These are phyloP conservation scores for Nidula microcarpa DNA, from an alignment of 768 basidiomycete genomes.

Conservation along the genomic window DNA sequence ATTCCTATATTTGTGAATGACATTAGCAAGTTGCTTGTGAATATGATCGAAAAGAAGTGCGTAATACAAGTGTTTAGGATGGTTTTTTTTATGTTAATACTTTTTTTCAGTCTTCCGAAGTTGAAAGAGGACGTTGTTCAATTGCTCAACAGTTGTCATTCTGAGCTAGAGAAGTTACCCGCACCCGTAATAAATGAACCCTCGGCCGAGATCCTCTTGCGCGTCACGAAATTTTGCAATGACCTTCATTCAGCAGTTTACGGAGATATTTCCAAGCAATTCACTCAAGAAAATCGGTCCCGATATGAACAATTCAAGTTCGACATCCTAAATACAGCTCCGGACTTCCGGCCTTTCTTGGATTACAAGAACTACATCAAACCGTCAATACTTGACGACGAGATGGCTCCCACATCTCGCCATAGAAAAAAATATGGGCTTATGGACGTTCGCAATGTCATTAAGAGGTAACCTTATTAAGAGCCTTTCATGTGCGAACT, in stretches of 20 bases:
- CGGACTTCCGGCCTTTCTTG: conserved; percentile 26
- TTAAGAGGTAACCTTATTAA: neutral
- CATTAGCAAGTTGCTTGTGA: conserved; percentile 49
- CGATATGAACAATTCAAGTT: conserved; percentile 23
- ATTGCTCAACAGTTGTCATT: conserved; percentile 29
- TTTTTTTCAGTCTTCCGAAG: conserved; percentile 38
- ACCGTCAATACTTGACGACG: too few species aligned
- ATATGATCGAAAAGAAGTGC: conserved; percentile 50
- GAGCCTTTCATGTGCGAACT: neutral
- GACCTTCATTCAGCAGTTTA: conserved; percentile 23
- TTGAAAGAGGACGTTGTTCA: conserved; percentile 33
- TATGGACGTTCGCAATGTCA: neutral
- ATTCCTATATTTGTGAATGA: conserved; percentile 47
- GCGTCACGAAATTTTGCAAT: conserved; percentile 42
- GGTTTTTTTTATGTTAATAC: neutral
- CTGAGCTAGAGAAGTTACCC: conserved; percentile 38
- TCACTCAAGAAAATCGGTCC: conserved; percentile 24
- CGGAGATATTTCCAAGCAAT: conserved; percentile 17
- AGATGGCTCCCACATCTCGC: too few species aligned
- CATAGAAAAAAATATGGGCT: too few species aligned
- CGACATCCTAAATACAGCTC: conserved; percentile 25
- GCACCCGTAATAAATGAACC: conserved; percentile 31
- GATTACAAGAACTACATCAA: neutral
- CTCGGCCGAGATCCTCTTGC: conserved; percentile 38
- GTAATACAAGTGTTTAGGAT: conserved; percentile 10